Conservation (phyloP, 2,329 filamentous ascomycete genomes). For the Penicillium sclerotigenum region DNA sequence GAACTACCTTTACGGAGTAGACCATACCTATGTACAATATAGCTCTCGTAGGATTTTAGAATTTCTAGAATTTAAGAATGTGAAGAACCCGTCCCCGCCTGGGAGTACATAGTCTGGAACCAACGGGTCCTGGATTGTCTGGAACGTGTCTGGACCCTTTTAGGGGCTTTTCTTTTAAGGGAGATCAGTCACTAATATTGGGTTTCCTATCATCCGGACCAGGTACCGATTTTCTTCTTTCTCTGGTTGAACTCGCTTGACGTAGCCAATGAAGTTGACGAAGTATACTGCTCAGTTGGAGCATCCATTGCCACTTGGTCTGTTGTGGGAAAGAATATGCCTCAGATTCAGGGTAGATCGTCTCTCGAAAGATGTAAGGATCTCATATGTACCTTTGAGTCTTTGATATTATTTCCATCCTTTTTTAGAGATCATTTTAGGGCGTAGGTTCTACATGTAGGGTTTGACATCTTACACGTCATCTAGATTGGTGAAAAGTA, state of each 20-base stretch:
- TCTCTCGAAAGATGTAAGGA: background rate
- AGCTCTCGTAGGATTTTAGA: background rate
- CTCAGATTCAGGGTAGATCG: background rate
- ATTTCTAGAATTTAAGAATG: background rate
- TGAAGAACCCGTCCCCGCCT: background rate
- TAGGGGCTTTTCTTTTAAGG: conserved; percentile 4
- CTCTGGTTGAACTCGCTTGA: background rate
- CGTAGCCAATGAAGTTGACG: background rate
- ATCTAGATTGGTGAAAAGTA: background rate
- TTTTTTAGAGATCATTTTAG: background rate
- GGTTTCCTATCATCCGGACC: conserved; percentile 3
- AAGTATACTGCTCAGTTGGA: background rate
- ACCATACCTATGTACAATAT: too few relatives aligned
- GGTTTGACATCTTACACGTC: background rate
- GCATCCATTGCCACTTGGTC: background rate
- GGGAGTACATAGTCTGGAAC: background rate
- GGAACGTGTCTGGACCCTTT: conserved; percentile 14
- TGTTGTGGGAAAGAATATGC: background rate
- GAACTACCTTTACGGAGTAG: too few relatives aligned
- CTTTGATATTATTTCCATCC: background rate
- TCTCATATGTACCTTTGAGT: background rate
- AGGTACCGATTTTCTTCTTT: conserved; percentile 5
- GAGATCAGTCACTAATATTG: background rate
- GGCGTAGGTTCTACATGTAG: background rate
- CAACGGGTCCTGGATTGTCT: conserved; percentile 3